Conservation (phyloP, 352 stramenopile genomes). For the Phytophthora cactorum region DNA sequence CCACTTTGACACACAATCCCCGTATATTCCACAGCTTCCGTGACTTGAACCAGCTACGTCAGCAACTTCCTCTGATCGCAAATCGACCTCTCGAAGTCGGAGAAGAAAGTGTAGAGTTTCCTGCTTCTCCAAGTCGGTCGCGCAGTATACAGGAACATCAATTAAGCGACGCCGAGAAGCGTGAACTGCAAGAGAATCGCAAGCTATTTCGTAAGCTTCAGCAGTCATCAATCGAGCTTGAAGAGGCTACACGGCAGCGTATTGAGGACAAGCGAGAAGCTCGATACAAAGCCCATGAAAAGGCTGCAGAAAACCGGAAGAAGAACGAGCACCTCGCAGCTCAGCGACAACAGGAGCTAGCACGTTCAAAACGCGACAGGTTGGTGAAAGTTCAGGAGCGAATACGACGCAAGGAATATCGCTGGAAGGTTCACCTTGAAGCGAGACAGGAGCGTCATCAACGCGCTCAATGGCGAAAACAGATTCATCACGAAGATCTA, state of each 20-base stretch:
- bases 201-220: slow-evolving; percentile 50
- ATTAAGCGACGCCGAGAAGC: slow-evolving; percentile 21
- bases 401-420: slow-evolving; percentile 21
- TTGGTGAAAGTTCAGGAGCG: slow-evolving; percentile 30
- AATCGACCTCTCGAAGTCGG: slow-evolving; percentile 12
- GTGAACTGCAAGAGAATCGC: slow-evolving; percentile 30
- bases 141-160: slow-evolving; percentile 10
- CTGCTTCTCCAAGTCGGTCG: slow-evolving; percentile 1
- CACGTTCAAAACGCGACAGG: slow-evolving; percentile 16
- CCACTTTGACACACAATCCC: slow-evolving; percentile 30
- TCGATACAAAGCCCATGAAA: slow-evolving; percentile 33
- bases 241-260: slow-evolving; percentile 41
- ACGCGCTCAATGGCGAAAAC: slow-evolving; percentile 29
- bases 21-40: slow-evolving; percentile 51
- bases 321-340: slow-evolving; percentile 25
- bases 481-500: slow-evolving; percentile 21
- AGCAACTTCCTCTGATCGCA: slow-evolving; percentile 44
- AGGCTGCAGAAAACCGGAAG: slow-evolving; percentile 42
- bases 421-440: slow-evolving; percentile 14
- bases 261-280: slow-evolving; percentile 41
- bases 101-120: slow-evolving; percentile 13
- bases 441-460: slow-evolving; percentile 29
- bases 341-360: slow-evolving; percentile 17
- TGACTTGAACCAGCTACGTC: slow-evolving; percentile 48
- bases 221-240: slow-evolving; percentile 37